phyloP scores from a whole-genome alignment of 345 rosid genomes.

The Camelina hispida region DNA sequence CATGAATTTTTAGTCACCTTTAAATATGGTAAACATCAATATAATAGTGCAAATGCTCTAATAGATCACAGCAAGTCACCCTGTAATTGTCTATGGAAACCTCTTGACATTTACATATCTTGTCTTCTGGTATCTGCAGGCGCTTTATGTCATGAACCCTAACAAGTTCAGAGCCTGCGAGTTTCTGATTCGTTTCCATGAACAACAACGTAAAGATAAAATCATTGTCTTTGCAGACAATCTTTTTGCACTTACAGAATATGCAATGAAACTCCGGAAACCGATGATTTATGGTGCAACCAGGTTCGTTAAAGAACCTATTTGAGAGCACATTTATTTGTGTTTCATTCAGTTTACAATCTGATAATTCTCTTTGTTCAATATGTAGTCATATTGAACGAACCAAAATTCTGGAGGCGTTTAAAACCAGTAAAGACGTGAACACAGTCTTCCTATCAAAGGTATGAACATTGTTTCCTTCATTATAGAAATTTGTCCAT shows the following conservation, averaged over 20 bases:
- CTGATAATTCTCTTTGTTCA: slow-evolving; percentile 18
- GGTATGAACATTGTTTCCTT: slow-evolving; percentile 45
- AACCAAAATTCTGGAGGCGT: slow-evolving; percentile 88
- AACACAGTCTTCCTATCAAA: slow-evolving; percentile 91
- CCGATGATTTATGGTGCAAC: slow-evolving; percentile 99
- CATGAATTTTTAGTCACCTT: slow-evolving; percentile 2
- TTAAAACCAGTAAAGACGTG: slow-evolving; percentile 80
- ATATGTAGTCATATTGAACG: slow-evolving; percentile 83
- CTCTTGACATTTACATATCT: slow-evolving; percentile 28
- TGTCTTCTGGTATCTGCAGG: slow-evolving; percentile 56
- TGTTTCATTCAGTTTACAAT: not conserved
- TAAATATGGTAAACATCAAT: not conserved
- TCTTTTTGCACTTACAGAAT: slow-evolving; percentile 91
- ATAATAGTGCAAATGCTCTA: not conserved
- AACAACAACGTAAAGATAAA: slow-evolving; percentile 89
- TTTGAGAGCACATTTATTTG: not conserved
- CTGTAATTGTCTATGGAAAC: slow-evolving; percentile 1
- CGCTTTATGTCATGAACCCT: slow-evolving; percentile 98
- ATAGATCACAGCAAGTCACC: not conserved
- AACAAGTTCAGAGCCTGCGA: slow-evolving; percentile 97
- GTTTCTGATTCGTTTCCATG: slow-evolving; percentile 90
- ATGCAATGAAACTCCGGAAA: slow-evolving; percentile 89
- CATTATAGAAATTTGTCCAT: slow-evolving; percentile 10
- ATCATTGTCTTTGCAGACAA: slow-evolving; percentile 96
- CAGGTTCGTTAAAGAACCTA: slow-evolving; percentile 52